Evolutionary conservation across 2,329 filamentous ascomycete species (phyloP).

Genomic region (Fusarium nanum): DNA sequence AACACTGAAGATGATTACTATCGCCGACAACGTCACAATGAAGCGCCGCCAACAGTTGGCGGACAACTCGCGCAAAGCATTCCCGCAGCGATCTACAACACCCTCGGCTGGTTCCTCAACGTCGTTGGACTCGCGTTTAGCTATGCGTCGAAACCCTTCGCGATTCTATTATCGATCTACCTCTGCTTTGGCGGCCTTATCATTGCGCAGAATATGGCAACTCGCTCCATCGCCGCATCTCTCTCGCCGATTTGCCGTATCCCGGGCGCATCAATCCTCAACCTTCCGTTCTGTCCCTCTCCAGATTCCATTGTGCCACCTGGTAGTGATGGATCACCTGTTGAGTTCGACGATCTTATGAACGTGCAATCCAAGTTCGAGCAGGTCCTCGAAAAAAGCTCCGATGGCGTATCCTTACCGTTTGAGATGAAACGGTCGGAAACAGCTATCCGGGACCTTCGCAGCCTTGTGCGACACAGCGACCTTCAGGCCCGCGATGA

Average conservation of each 20-base stretch:
- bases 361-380: constrained; percentile 80
- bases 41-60: constrained; percentile 37
- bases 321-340: constrained; percentile 43
- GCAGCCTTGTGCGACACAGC: constrained; percentile 77
- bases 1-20: constrained; percentile 34
- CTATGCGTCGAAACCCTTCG: constrained; percentile 73
- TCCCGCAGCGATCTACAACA: constrained; percentile 54
- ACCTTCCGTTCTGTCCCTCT: constrained; percentile 71
- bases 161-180: constrained; percentile 70
- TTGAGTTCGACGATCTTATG: constrained; percentile 82
- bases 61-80: constrained; percentile 52
- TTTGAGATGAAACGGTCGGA: constrained; percentile 84
- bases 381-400: constrained; percentile 75
- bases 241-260: constrained; percentile 77
- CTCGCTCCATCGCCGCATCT: constrained; percentile 68
- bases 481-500: constrained; percentile 75
- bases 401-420: constrained; percentile 74
- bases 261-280: constrained; percentile 71
- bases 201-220: constrained; percentile 71
- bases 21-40: constrained; percentile 18
- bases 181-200: constrained; percentile 69
- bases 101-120: constrained; percentile 63
- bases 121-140: constrained; percentile 69
- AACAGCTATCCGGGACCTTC: constrained; percentile 77
- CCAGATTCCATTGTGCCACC: constrained; percentile 44